These are phyloP conservation scores for Scalesia atractyloides DNA, from an alignment of 129 eudicot species.

Conservation along the genomic window DNA sequence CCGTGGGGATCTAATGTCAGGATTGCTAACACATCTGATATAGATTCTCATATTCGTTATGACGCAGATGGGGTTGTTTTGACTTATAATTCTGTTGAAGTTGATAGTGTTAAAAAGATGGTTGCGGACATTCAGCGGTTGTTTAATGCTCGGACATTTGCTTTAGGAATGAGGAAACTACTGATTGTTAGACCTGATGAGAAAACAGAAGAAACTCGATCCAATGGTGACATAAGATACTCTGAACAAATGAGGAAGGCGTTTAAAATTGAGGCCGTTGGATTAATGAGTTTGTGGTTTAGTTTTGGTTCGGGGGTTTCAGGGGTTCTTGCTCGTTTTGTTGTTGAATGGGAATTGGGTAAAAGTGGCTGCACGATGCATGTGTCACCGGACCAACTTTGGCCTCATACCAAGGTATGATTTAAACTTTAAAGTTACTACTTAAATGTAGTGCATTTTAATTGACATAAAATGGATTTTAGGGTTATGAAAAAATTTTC, in stretches of 20 bases:
- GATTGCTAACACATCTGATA: constrained; percentile 87
- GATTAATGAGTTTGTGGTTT: constrained; percentile 95
- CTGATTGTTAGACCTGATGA: constrained; percentile 79
- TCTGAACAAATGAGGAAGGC: constrained; percentile 85
- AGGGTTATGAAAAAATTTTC: no score
- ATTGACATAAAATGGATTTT: not conserved
- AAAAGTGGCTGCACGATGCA: constrained; percentile 98
- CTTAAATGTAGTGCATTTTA: not conserved
- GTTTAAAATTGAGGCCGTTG: constrained; percentile 95
- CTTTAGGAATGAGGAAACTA: constrained; percentile 91
- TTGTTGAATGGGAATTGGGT: constrained; percentile 97
- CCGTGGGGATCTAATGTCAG: constrained; percentile 90
- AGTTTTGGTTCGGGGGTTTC: constrained; percentile 93
- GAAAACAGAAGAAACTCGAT: constrained; percentile 57
- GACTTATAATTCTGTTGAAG: constrained; percentile 86
- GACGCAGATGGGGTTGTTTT: constrained; percentile 91
- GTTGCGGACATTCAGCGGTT: constrained; percentile 93
- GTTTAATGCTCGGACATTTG: constrained; percentile 87
- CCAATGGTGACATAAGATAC: constrained; percentile 32
- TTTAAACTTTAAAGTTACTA: not conserved
- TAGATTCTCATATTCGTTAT: constrained; percentile 90
- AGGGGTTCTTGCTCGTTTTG: constrained; percentile 91
- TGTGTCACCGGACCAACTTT: constrained; percentile 97
- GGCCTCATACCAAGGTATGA: constrained; percentile 98
- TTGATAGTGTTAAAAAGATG: constrained; percentile 77